Evolutionary conservation across 208 protist species (phyloP).

Genomic region (Crithidia fasciculata): DNA sequence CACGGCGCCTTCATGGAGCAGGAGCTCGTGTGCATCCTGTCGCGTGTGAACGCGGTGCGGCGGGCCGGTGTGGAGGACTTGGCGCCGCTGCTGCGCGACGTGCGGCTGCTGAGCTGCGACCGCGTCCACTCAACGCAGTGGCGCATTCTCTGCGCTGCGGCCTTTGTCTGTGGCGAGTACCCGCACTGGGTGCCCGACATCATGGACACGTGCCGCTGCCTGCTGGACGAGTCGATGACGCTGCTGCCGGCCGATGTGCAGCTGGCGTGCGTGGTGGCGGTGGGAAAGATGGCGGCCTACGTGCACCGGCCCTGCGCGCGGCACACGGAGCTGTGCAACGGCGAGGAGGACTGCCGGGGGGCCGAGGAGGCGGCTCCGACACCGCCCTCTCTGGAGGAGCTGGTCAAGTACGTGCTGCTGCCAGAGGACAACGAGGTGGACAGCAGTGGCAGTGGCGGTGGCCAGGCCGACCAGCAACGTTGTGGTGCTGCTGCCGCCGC

Average conservation of each 20-base stretch:
- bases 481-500: neutral
- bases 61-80: slow-evolving; percentile 74
- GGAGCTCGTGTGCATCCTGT: slow-evolving; percentile 94
- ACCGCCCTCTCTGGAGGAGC: slow-evolving; percentile 15
- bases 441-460: neutral
- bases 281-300: slow-evolving; percentile 91
- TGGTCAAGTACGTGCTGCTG: slow-evolving; percentile 18
- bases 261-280: slow-evolving; percentile 81
- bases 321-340: slow-evolving; percentile 54
- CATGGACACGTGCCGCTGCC: slow-evolving; percentile 39
- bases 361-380: slow-evolving; percentile 8
- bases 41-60: slow-evolving; percentile 93
- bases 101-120: slow-evolving; percentile 52
- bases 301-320: slow-evolving; percentile 50
- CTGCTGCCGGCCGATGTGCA: slow-evolving; percentile 87
- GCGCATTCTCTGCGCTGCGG: slow-evolving; percentile 87
- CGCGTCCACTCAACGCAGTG: slow-evolving; percentile 67
- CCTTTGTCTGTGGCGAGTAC: slow-evolving; percentile 96
- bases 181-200: slow-evolving; percentile 77
- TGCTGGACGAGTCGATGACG: slow-evolving; percentile 53
- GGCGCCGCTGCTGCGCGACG: slow-evolving; percentile 52
- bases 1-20: slow-evolving; percentile 89
- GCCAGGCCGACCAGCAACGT: neutral
- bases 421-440: slow-evolving; percentile 14
- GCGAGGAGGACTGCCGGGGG: slow-evolving; percentile 56